Evolutionary conservation across 1,284 basidiomycete species (phyloP).

Genomic region (Mycena sp.): DNA sequence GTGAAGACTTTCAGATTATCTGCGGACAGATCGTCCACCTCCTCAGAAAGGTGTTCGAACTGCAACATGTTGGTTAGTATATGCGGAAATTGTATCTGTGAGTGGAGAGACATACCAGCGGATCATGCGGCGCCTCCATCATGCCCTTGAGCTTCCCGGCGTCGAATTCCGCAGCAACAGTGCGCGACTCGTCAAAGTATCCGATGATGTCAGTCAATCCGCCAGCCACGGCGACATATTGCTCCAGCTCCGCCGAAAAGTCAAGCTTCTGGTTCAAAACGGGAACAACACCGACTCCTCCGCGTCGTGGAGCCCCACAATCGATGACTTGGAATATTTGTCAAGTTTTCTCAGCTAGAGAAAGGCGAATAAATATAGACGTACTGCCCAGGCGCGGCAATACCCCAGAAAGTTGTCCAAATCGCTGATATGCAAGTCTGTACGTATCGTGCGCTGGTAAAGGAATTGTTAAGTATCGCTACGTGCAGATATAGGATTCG

Average conservation of each 20-base stretch:
- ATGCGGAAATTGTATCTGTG: neutral
- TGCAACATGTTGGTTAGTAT: constrained; percentile 15
- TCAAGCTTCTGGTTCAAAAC: constrained; percentile 46
- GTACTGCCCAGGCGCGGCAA: constrained; percentile 49
- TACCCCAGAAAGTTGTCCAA: constrained; percentile 50
- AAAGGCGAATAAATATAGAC: neutral
- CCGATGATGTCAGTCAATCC: constrained; percentile 38
- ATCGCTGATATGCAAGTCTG: constrained; percentile 45
- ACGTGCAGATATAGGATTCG: too few species aligned
- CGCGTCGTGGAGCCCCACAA: constrained; percentile 2
- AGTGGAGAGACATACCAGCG: constrained; percentile 40
- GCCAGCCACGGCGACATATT: constrained; percentile 45
- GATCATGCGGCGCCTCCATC: constrained; percentile 38
- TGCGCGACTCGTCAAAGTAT: constrained; percentile 35
- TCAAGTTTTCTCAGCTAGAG: neutral
- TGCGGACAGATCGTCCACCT: constrained; percentile 42
- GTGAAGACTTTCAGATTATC: constrained; percentile 43
- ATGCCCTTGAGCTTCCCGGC: constrained; percentile 33
- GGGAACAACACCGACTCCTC: constrained; percentile 46
- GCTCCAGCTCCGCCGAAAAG: constrained; percentile 44
- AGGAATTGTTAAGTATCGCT: neutral
- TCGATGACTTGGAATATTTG: neutral
- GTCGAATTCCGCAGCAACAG: constrained; percentile 41
- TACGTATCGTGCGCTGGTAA: constrained; percentile 42
- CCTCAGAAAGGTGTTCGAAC: constrained; percentile 46